Conservation (phyloP, 495 filamentous ascomycete genomes). For the Penicillium desertorum region DNA sequence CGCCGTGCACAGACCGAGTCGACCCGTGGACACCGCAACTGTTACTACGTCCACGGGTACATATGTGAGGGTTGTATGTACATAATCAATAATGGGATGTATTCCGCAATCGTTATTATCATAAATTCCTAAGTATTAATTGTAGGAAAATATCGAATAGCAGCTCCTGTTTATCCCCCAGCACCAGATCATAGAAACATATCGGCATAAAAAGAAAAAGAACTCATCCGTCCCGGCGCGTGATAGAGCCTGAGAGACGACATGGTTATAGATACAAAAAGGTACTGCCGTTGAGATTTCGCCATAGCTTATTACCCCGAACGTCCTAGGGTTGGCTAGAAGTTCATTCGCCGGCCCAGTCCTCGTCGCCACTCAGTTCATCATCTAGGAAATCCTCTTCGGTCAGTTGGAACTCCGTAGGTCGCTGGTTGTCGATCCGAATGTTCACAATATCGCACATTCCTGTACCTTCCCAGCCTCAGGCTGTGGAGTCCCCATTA, state of each 20-base stretch:
- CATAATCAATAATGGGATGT: background rate
- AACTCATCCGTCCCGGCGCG: background rate
- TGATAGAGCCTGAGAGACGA: background rate
- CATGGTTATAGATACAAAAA: background rate
- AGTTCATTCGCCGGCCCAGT: constrained; percentile 63
- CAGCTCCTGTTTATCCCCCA: constrained; percentile 2
- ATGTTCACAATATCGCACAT: constrained; percentile 80
- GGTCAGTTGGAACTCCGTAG: constrained; percentile 66
- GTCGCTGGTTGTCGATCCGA: constrained; percentile 78
- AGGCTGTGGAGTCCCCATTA: background rate
- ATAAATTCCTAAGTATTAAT: background rate
- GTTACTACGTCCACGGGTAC: too few relatives aligned
- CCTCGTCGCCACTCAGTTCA: constrained; percentile 70
- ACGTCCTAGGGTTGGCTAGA: constrained; percentile 26
- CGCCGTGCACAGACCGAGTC: constrained; percentile 24
- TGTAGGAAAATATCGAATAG: background rate
- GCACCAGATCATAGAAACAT: background rate
- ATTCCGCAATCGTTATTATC: background rate
- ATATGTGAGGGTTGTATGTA: background rate
- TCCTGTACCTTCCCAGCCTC: constrained; percentile 52
- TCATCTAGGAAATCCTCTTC: constrained; percentile 80
- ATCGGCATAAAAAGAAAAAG: background rate
- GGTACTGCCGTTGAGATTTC: background rate
- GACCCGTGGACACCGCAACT: background rate
- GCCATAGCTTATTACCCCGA: constrained; percentile 28